Base-by-base conservation (phyloP, 2,329 filamentous ascomycete genomes). In the Diaporthe capsici region DNA sequence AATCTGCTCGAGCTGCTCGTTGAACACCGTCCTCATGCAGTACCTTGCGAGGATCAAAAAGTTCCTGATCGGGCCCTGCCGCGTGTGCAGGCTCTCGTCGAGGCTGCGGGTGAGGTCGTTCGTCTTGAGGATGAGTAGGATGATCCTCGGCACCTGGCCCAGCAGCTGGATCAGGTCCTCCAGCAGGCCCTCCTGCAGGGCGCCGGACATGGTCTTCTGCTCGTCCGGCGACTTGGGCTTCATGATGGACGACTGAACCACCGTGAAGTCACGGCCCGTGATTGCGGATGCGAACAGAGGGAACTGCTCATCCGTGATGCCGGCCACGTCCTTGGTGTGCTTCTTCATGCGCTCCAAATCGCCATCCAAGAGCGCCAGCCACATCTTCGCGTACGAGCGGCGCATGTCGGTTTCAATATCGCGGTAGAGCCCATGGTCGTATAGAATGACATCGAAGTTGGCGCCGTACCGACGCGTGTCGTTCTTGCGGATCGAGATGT, bases 351-450 rank as follows among this genome's bases (percentile, higher is more conserved):
- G 88, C 4, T 89, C 85, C 85, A 98, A 93, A 81, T 99, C 95
- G 0, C 94, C 94, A 79, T 98, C 95, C 71, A 99, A 94, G 34
- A 99, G 95, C 7, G 97, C 96, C 15, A 99, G 92, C 97, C 97
- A 99, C 83, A 99, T 94, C 84, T 98, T 98, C 71, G 97, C 97
- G 81, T 99, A 99, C 25, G 93, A 94, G 34, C 95, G 92, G 71
- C 95, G 93, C 39, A 98, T 85, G 2, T 91, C 86, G 74, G 92
- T 87, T 0, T 96, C 94, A 71, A 98, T 98, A 79, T 98, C 95
- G 75, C 97, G 94, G 85, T 99, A 99, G 3, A 99, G 89, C 3
- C 97, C 97, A 83, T 99, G 97, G 82, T 99, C 97, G 86, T 99
- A 99, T 4, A 99, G 90, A 74, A 99, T 93, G 72, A 99, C 91